Evolutionary conservation across 345 rosid species (phyloP).

Genomic region (Citrus glauca): DNA sequence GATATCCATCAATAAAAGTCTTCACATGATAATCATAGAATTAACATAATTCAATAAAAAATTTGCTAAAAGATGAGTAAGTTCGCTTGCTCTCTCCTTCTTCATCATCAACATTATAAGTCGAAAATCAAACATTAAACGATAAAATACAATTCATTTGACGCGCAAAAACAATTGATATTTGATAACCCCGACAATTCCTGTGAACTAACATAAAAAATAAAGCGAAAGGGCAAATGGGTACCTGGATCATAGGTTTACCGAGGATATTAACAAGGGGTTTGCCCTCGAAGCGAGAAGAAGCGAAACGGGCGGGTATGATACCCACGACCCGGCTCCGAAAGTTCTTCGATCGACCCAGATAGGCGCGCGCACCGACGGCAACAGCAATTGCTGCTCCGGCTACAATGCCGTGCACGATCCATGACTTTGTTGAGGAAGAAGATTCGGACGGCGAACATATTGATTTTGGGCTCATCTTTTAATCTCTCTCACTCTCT

Average conservation of each 20-base stretch:
- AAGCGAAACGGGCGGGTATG: slow-evolving; percentile 93
- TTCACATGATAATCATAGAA: background rate
- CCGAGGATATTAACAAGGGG: slow-evolving; percentile 85
- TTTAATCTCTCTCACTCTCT: background rate
- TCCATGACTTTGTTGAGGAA: slow-evolving; percentile 53
- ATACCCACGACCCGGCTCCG: slow-evolving; percentile 87
- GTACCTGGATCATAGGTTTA: slow-evolving; percentile 98
- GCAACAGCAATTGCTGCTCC: slow-evolving; percentile 72
- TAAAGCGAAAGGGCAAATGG: background rate
- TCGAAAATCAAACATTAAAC: background rate
- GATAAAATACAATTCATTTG: background rate
- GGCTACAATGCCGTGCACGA: slow-evolving; percentile 61
- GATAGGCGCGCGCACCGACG: slow-evolving; percentile 57
- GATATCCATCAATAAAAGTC: background rate
- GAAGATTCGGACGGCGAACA: slow-evolving; percentile 34
- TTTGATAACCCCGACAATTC: background rate
- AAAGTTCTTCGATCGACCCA: slow-evolving; percentile 49
- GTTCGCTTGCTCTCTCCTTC: background rate
- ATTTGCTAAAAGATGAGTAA: background rate
- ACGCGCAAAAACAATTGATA: background rate
- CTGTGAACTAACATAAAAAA: background rate
- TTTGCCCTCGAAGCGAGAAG: slow-evolving; percentile 88
- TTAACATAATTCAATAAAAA: background rate
- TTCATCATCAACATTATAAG: background rate
- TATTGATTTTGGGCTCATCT: slow-evolving; percentile 24